Evolutionary conservation across 495 filamentous ascomycete genomes (phyloP).

Genomic region (Aspergillus carlsbadensis): DNA sequence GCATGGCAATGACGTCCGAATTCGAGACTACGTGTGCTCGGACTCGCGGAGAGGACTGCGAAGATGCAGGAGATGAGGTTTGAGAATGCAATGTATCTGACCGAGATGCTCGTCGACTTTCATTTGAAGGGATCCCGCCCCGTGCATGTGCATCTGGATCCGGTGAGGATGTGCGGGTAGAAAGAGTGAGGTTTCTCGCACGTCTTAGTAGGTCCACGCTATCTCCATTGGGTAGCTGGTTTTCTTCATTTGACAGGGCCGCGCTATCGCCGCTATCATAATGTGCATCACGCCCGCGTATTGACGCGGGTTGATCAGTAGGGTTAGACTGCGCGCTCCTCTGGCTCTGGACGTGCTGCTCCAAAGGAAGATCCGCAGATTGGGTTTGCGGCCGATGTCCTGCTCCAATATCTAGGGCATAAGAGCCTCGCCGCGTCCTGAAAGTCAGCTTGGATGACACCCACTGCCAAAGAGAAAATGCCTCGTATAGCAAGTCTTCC

Average conservation of each 20-base stretch:
- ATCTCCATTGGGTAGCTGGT: constrained; percentile 37
- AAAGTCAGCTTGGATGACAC: constrained; percentile 33
- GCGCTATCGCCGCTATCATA: constrained; percentile 24
- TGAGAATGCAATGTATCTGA: constrained; percentile 46
- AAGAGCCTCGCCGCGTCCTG: constrained; percentile 13
- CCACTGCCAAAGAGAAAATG: constrained; percentile 32
- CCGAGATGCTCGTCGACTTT: constrained; percentile 32
- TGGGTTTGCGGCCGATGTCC: not conserved
- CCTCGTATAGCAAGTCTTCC: constrained; percentile 40
- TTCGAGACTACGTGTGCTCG: constrained; percentile 46
- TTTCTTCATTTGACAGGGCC: constrained; percentile 35
- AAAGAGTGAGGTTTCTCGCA: constrained; percentile 22
- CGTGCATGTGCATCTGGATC: constrained; percentile 18
- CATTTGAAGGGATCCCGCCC: not conserved
- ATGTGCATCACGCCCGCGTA: constrained; percentile 12
- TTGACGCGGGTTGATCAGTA: constrained; percentile 12
- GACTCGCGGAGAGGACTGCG: constrained; percentile 45
- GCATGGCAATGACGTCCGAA: constrained; percentile 51
- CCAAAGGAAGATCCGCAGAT: not conserved
- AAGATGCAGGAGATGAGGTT: constrained; percentile 43
- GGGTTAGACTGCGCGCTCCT: not conserved
- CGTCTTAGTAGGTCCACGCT: constrained; percentile 29
- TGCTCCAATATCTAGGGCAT: constrained; percentile 22
- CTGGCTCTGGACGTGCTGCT: constrained; percentile 3
- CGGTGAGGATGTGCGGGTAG: constrained; percentile 15